These are phyloP conservation scores for Metschnikowia continentalis DNA, from an alignment of 805 yeast genomes.

Conservation along the genomic window DNA sequence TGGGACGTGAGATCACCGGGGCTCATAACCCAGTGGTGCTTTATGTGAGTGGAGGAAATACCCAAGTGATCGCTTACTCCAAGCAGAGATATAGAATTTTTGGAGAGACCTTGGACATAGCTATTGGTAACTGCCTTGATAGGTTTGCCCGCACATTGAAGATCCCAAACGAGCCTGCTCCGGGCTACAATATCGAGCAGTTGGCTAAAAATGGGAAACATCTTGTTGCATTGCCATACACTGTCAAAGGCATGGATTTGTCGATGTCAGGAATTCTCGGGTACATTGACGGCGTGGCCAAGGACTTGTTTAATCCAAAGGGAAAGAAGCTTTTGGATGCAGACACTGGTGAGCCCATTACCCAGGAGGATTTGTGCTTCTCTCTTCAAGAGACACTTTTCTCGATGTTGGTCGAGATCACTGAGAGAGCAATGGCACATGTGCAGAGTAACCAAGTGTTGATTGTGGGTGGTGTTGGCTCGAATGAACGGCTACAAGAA, in stretches of 20 bases:
- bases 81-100: constrained; percentile 92
- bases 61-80: constrained; percentile 96
- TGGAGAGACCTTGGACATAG: constrained; percentile 98
- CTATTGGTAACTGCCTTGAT: constrained; percentile 95
- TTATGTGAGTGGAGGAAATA: constrained; percentile 97
- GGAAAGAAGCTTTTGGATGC: constrained; percentile 37
- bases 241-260: constrained; percentile 98
- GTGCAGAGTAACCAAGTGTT: constrained; percentile 84
- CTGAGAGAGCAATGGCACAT: constrained; percentile 98
- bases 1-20: constrained; percentile 99
- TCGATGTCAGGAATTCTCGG: constrained; percentile 96
- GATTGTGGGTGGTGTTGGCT: constrained; percentile 98
- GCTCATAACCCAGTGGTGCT: constrained; percentile 95
- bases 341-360: constrained; percentile 50
- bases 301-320: constrained; percentile 52
- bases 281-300: constrained; percentile 74
- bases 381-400: constrained; percentile 89
- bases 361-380: constrained; percentile 85
- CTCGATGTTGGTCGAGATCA: constrained; percentile 96
- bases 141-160: constrained; percentile 88
- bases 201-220: constrained; percentile 69
- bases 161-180: constrained; percentile 91
- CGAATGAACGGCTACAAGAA: constrained; percentile 83
- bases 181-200: constrained; percentile 96
- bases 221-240: constrained; percentile 80